phyloP scores from a whole-genome alignment of 805 yeast species.

The Wickerhamomyces bovis region DNA sequence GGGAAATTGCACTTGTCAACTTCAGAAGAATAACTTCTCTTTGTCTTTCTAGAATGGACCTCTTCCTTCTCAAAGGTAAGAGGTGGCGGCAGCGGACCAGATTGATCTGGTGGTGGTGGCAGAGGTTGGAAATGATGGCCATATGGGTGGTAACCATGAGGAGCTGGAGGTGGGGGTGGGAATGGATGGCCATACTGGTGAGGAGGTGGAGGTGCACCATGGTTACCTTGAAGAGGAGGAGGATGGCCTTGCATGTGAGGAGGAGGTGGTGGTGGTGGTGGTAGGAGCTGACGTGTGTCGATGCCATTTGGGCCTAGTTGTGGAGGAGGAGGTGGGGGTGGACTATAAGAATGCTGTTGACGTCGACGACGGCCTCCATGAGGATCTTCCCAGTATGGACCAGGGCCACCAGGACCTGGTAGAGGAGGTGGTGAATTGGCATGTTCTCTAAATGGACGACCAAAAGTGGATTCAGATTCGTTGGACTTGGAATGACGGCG shows the following conservation, averaged over 20 bases:
- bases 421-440: background rate
- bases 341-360: background rate
- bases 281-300: background rate
- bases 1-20: conserved; percentile 5
- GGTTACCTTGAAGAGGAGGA: background rate
- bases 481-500: background rate
- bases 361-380: background rate
- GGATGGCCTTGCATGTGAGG: background rate
- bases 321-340: background rate
- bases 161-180: conserved; percentile 2
- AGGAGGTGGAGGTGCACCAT: conserved; percentile 1
- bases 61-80: conserved; percentile 1
- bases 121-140: conserved; percentile 1
- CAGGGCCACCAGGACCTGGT: conserved; percentile 4
- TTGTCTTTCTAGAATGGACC: conserved; percentile 4
- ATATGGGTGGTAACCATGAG: conserved; percentile 2
- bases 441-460: background rate
- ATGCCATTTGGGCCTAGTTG: background rate
- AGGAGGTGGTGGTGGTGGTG: conserved; percentile 1
- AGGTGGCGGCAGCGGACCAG: conserved; percentile 8
- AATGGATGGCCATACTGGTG: conserved; percentile 2
- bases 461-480: background rate
- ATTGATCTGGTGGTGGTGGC: conserved; percentile 2
- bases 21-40: conserved; percentile 5
- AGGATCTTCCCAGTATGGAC: background rate